Evolutionary conservation across 371 early-diverging fungal genomes (phyloP), one percentile per base, ranked within the genome.

Genomic region (Capniomyces stellatus): DNA sequence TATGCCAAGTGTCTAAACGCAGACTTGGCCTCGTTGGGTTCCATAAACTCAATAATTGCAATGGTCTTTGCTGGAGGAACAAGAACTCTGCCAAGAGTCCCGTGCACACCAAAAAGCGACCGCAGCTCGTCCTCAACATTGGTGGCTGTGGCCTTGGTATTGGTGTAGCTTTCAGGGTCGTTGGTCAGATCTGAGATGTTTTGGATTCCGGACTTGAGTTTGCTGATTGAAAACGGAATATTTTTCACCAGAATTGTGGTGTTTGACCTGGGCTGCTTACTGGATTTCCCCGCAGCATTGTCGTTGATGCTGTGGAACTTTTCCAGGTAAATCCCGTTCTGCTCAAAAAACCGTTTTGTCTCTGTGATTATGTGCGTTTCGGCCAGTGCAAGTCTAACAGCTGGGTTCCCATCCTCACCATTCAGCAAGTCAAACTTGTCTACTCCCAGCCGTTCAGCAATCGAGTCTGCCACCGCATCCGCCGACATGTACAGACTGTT

Each of bases 351-450:
- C 44, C 77, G 67, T 63, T 93, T 93, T 18, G 94, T 94, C 61
- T 94, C 93, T 63, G 75, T 76, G 49, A 95, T 79, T 47, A 97
- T 80, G 58, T 93, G 85, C 0, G 97, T 95, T 69, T 97, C 97
- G 18, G 97, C 97, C 39, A 94, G 73, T 0, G 97, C 95, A 48
- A 94, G 70, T 25, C 92, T 78, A 2, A 92, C 92, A 22, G 94
- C 92, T 70, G 89, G 75, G 84, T 74, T 24, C 79, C 10, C 24
- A 10, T 46, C 46, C 6, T 46, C 46, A 46, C 35, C 35, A 15
- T 35, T 15, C 58, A 97, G 63, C 12, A 97, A 78, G 12, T 90
- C 92, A 13, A 78, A 71, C 64, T 97, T 97, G 49, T 75, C 70
- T 6, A 97, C 81, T 48, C 78, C 81, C 23, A 97, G 71, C 47